Evolutionary conservation across 495 filamentous ascomycete species (phyloP), one percentile per base, ranked within the genome.

Genomic region (Ramalina intermedia): DNA sequence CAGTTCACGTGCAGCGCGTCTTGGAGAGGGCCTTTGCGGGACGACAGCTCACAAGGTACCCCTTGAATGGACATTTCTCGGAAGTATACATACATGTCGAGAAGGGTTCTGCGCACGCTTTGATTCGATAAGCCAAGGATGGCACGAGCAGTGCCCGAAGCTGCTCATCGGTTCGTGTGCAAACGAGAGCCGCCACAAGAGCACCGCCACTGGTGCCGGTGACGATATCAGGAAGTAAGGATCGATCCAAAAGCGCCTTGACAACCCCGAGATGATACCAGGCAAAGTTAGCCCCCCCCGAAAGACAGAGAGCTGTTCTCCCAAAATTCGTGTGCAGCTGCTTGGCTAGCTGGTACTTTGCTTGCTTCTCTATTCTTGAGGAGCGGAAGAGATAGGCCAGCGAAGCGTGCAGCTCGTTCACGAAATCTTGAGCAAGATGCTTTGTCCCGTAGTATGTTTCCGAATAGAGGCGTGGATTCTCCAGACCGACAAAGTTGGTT

Each of bases 401-500:
- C 38, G 83, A 79, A 1, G 53, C 55, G 51, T 70, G 61, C 37
- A 71, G 62, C 68, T 96, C 89, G 54, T 94, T 85, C 43, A 95
- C 70, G 59, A 85, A 96, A 37, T 79, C 74, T 66, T 96, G 93
- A 14, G 93, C 87, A 41, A 94, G 63, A 37, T 87, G 76, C 61
- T 98, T 98, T 1, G 91, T 98, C 20, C 93, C 91, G 49, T 87
- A 94, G 57, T 98, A 96, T 1, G 89, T 89, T 67, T 96, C 87
- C 55, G 84, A 90, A 62, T 98, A 98, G 12, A 98, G 70, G 37
- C 87, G 72, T 18, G 91, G 80, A 54, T 94, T 96, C 66, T 98
- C 91, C n/a, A 91, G 79, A 0, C 91, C 91, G 9, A 82, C 85
- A 64, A 95, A 96, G 59, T 96, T 96, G 62, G 85, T 93, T 75